A percentile compares a stretch with the other conserved stretches of the same genome.
Evolutionary conservation across 306 rosid species (phyloP).

Genomic region (Mimosa pudica): DNA sequence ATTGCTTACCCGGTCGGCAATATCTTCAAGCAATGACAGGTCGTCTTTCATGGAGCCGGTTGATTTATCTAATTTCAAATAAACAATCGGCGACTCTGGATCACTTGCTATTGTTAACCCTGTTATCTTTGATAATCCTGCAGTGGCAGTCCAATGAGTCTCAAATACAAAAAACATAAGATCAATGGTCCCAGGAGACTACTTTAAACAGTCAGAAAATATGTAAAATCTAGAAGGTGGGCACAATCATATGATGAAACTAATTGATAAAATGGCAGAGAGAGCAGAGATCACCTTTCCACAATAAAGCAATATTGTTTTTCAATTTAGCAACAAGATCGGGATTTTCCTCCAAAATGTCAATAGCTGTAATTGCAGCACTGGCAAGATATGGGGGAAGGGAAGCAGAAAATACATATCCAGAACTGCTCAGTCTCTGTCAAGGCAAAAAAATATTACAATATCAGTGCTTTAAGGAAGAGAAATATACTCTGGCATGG

Average conservation of each 20-base stretch:
- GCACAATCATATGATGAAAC: not conserved
- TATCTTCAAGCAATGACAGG: constrained; percentile 66
- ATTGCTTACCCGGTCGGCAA: constrained; percentile 66
- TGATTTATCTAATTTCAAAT: constrained; percentile 72
- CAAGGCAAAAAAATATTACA: constrained; percentile 34
- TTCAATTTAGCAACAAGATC: constrained; percentile 68
- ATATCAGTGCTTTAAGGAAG: constrained; percentile 36
- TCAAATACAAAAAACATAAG: constrained; percentile 9
- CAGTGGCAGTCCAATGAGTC: constrained; percentile 43
- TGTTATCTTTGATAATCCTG: constrained; percentile 67
- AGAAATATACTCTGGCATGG: constrained; percentile 31
- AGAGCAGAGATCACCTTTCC: constrained; percentile 68
- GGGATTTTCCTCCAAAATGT: constrained; percentile 85
- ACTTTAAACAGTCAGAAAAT: not conserved
- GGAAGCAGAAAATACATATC: constrained; percentile 96
- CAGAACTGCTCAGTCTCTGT: constrained; percentile 97
- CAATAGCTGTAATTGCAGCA: constrained; percentile 89
- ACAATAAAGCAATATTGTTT: constrained; percentile 56
- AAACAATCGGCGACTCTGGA: constrained; percentile 87
- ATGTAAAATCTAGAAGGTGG: constrained; percentile 21
- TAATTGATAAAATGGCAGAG: constrained; percentile 8
- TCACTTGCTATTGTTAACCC: constrained; percentile 72
- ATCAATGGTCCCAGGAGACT: constrained; percentile 21
- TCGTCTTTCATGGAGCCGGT: constrained; percentile 68
- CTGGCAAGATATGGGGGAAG: constrained; percentile 97